These are phyloP conservation scores for Agarophyton chilense DNA, from an alignment of 23 red algal species.

Conservation along the genomic window DNA sequence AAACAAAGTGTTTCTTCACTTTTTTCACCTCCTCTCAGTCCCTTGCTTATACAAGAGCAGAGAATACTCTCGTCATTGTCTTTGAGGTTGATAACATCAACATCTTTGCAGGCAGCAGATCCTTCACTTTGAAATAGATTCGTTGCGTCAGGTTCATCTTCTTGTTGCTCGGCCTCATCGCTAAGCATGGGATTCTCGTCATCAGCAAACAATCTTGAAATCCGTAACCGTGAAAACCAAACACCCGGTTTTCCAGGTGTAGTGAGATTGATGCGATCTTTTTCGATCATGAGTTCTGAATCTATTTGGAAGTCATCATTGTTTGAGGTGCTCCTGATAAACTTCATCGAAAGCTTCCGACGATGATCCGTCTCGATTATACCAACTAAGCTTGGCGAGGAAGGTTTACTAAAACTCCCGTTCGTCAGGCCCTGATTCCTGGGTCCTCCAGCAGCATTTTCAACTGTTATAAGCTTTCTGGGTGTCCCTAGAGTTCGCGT, in stretches of 20 bases:
- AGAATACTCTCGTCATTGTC: conserved; percentile 4
- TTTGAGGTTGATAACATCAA: not conserved
- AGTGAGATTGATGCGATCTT: not conserved
- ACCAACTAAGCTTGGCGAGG: not conserved
- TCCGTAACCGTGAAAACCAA: conserved; percentile 26
- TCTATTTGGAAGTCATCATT: not conserved
- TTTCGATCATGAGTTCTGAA: not conserved
- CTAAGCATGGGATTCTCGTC: not conserved
- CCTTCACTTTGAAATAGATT: conserved; percentile 14
- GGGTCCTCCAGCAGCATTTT: not conserved
- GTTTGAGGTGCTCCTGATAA: not conserved
- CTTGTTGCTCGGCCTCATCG: conserved; percentile 18
- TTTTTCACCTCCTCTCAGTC: not conserved
- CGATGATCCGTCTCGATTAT: conserved; percentile 36
- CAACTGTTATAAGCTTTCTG: conserved; percentile 10
- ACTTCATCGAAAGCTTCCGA: not conserved
- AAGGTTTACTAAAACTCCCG: not conserved
- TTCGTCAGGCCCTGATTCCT: not conserved
- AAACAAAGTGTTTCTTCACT: conserved; percentile 1
- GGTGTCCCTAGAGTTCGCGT: conserved; percentile 24
- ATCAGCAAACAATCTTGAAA: conserved; percentile 10
- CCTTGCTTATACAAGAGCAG: not conserved
- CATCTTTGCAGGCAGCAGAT: not conserved
- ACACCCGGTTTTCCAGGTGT: not conserved
- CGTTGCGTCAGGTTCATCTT: conserved; percentile 28